phyloP scores from a whole-genome alignment of 495 filamentous ascomycete genomes.

The Penicillium soppii region DNA sequence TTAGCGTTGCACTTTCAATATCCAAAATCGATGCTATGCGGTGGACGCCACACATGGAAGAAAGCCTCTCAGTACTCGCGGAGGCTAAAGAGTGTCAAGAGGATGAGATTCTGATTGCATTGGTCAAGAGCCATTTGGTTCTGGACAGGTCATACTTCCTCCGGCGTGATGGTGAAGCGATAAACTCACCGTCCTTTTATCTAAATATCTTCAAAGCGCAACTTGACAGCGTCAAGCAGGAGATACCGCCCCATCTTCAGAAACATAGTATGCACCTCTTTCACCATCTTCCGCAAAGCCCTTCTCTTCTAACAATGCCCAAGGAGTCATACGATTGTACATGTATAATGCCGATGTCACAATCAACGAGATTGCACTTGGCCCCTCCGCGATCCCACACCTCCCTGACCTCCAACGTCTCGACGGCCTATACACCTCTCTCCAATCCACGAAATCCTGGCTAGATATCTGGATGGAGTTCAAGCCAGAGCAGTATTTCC shows the following conservation, averaged over 20 bases:
- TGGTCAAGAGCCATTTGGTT: conserved; percentile 47
- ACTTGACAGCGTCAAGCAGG: conserved; percentile 35
- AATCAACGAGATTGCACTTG: conserved; percentile 43
- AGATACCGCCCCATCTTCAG: conserved; percentile 33
- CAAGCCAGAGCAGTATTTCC: conserved; percentile 28
- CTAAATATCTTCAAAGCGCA: conserved; percentile 43
- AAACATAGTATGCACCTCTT: conserved; percentile 35
- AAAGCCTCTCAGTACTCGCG: conserved; percentile 44
- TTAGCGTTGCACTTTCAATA: conserved; percentile 43
- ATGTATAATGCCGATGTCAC: conserved; percentile 40
- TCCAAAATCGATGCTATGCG: conserved; percentile 46
- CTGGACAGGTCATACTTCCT: conserved; percentile 32
- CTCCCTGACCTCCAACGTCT: conserved; percentile 29
- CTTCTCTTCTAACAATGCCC: background rate
- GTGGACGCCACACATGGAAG: conserved; percentile 55
- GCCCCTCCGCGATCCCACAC: conserved; percentile 13
- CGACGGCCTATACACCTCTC: conserved; percentile 31
- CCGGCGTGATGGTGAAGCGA: conserved; percentile 19
- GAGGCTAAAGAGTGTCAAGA: conserved; percentile 46
- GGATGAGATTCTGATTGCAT: conserved; percentile 50
- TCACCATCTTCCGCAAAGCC: no score
- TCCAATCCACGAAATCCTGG: conserved; percentile 41
- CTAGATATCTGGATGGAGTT: conserved; percentile 33
- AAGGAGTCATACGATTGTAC: conserved; percentile 38
- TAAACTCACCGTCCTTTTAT: conserved; percentile 36